phyloP scores from a whole-genome alignment of 2,329 filamentous ascomycete species.

The Phaeosphaeriaceae sp. region DNA sequence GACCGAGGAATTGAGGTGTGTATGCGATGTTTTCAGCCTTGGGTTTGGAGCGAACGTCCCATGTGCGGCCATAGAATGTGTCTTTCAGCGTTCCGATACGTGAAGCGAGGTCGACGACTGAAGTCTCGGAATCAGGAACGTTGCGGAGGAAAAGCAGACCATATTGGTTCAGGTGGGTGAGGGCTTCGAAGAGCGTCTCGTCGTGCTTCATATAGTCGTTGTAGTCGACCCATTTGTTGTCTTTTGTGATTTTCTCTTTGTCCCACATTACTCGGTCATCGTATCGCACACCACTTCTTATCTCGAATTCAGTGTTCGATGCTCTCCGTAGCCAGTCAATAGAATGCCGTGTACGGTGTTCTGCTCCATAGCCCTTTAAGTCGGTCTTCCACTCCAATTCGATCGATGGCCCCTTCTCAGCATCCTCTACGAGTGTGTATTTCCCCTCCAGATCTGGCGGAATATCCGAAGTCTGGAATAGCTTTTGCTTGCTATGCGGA shows the following conservation, averaged over 20 bases:
- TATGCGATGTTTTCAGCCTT: constrained; percentile 90
- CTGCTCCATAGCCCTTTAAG: constrained; percentile 51
- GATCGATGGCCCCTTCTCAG: constrained; percentile 54
- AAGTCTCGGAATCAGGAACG: constrained; percentile 71
- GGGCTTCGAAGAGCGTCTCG: constrained; percentile 64
- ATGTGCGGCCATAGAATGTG: constrained; percentile 90
- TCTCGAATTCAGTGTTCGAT: constrained; percentile 40
- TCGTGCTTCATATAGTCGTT: constrained; percentile 72
- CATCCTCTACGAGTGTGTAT: constrained; percentile 43
- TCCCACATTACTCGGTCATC: constrained; percentile 56
- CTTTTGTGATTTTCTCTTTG: constrained; percentile 51
- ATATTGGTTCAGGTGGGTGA: constrained; percentile 68
- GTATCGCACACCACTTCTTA: constrained; percentile 43
- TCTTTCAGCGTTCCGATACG: constrained; percentile 81
- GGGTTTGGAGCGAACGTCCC: constrained; percentile 84
- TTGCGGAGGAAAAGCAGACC: constrained; percentile 80
- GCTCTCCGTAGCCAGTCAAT: constrained; percentile 42
- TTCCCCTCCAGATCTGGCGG: constrained; percentile 51
- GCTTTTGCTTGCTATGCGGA: constrained; percentile 66
- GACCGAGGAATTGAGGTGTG: constrained; percentile 79
- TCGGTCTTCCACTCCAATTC: constrained; percentile 69
- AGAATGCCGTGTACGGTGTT: constrained; percentile 52
- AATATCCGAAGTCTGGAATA: constrained; percentile 71
- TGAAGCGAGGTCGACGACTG: constrained; percentile 72
- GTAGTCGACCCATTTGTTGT: constrained; percentile 70